A percentile compares a stretch with the other conserved stretches of the same genome.
phyloP scores from a whole-genome alignment of 2,329 filamentous ascomycete genomes.

The Pseudogymnoascus pannorum region DNA sequence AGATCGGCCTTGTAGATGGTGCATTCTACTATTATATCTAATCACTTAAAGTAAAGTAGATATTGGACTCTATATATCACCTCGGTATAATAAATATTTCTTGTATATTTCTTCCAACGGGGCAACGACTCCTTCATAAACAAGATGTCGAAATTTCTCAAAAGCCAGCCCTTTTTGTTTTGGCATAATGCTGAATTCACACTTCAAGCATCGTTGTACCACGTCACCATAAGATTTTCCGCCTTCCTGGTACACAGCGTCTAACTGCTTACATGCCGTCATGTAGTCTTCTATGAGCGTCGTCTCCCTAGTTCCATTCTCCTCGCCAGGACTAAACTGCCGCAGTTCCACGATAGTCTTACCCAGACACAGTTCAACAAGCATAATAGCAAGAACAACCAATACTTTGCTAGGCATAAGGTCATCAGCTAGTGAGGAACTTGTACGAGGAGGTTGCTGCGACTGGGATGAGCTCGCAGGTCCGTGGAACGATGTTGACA shows the following conservation, averaged over 20 bases:
- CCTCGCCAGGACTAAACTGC: conserved; percentile 11
- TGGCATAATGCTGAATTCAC: conserved; percentile 11
- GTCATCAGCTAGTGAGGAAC: background rate
- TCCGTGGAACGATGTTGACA: background rate
- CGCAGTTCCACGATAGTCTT: conserved; percentile 13
- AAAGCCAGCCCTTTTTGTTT: background rate
- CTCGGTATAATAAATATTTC: conserved; percentile 1
- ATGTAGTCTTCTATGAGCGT: conserved; percentile 10
- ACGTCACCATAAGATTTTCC: conserved; percentile 11
- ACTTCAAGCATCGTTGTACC: conserved; percentile 11
- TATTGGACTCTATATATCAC: background rate
- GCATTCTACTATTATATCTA: too few species aligned
- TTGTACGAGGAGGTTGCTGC: background rate
- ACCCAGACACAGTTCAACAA: conserved; percentile 19
- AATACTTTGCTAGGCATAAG: conserved; percentile 14
- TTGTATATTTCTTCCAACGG: conserved; percentile 4
- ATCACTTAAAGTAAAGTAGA: background rate
- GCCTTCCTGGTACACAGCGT: conserved; percentile 2
- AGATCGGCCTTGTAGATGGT: too few species aligned
- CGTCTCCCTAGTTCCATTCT: conserved; percentile 10
- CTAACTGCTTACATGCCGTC: conserved; percentile 6
- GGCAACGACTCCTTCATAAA: conserved; percentile 11
- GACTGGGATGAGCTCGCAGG: background rate
- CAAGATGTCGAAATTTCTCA: conserved; percentile 11
- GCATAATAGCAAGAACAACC: conserved; percentile 15